Percentiles rank a stretch among this genome's conserved stretches.
These are phyloP conservation scores for Cyanidiococcus yangmingshanensis DNA, from an alignment of 23 red algal genomes.

Conservation along the genomic window DNA sequence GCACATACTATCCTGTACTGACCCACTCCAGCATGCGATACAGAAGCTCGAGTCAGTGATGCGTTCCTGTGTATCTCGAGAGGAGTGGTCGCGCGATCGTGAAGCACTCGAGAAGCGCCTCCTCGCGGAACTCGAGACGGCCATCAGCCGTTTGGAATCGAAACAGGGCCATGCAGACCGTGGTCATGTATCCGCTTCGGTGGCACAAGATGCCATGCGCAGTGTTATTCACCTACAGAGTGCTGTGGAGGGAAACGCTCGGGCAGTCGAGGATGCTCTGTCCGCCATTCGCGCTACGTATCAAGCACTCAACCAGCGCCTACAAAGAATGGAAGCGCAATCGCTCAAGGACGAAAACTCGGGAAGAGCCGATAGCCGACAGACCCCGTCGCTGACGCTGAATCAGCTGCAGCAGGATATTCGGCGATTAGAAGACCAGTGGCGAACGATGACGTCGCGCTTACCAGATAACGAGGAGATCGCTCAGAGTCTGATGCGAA, in stretches of 20 bases:
- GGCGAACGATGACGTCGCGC: neutral
- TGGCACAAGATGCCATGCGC: neutral
- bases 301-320: neutral
- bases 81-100: neutral
- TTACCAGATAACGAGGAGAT: neutral
- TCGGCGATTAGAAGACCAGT: neutral
- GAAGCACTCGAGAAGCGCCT: neutral
- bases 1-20: neutral
- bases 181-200: neutral
- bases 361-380: neutral
- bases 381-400: neutral
- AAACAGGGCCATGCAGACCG: neutral
- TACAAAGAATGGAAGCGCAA: neutral
- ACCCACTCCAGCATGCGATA: neutral
- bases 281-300: neutral
- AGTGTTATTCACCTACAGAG: slow-evolving; percentile 8
- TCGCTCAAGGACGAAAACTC: neutral
- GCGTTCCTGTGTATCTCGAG: neutral
- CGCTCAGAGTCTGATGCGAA: neutral
- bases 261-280: neutral
- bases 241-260: neutral
- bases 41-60: neutral
- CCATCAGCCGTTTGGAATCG: neutral
- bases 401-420: neutral
- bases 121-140: neutral